Conservation (phyloP, 176 grass and related monocot species). For the Echinochloa phyllopogon region DNA sequence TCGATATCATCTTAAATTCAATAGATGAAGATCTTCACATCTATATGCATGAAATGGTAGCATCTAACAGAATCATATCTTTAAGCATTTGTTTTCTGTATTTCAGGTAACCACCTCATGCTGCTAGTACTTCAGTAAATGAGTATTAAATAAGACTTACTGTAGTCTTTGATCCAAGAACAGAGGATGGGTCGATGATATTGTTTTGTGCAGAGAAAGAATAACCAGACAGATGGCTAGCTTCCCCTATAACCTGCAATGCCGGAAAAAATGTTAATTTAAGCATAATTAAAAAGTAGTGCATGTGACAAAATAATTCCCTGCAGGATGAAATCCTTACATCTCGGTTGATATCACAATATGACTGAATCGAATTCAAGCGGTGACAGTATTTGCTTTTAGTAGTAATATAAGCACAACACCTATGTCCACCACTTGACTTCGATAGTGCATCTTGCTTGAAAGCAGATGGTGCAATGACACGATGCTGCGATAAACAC, state of each 20-base stretch:
- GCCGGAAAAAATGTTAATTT: constrained; percentile 29
- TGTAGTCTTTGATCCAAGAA: constrained; percentile 93
- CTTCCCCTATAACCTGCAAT: constrained; percentile 86
- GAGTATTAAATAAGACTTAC: constrained; percentile 55
- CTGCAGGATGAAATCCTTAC: constrained; percentile 55
- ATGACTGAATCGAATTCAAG: constrained; percentile 93
- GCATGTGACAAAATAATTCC: constrained; percentile 16
- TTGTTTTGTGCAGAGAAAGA: constrained; percentile 92
- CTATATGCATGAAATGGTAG: background rate
- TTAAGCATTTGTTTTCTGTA: background rate
- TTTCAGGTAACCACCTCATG: background rate
- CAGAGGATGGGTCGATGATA: constrained; percentile 83
- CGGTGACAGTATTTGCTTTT: constrained; percentile 94
- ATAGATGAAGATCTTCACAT: constrained; percentile 11
- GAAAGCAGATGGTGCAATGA: constrained; percentile 79
- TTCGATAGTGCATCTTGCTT: constrained; percentile 44
- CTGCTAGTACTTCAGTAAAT: constrained; percentile 12
- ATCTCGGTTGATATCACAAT: constrained; percentile 93
- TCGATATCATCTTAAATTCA: constrained; percentile 12
- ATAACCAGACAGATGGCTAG: constrained; percentile 89
- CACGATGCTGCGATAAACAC: constrained; percentile 76
- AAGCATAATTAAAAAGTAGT: constrained; percentile 39
- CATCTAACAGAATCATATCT: background rate
- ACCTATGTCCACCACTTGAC: constrained; percentile 61
- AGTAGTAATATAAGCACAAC: constrained; percentile 86